phyloP scores from a whole-genome alignment of 352 stramenopile genomes.

The Phytophthora tentaculata region DNA sequence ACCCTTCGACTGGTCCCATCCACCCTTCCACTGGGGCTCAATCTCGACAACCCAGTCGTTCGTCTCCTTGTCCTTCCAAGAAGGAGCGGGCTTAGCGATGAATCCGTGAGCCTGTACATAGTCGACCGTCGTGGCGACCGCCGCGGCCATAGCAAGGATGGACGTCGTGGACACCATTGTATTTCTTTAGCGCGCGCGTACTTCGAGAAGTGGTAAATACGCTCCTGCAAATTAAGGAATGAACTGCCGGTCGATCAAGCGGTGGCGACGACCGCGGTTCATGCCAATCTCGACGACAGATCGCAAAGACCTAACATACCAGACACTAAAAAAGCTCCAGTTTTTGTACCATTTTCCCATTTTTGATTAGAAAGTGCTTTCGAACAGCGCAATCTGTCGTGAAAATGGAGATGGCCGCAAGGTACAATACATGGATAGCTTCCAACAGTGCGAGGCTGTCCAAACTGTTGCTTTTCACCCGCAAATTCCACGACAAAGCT shows the following conservation, averaged over 20 bases:
- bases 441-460: background rate
- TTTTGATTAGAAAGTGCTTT: slow-evolving; percentile 3
- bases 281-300: slow-evolving; percentile 2
- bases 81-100: slow-evolving; percentile 20
- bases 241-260: background rate
- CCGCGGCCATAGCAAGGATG: slow-evolving; percentile 21
- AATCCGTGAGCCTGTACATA: slow-evolving; percentile 27
- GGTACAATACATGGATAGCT: no score
- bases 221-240: slow-evolving; percentile 32
- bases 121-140: slow-evolving; percentile 26
- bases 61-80: slow-evolving; percentile 29
- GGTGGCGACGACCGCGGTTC: background rate
- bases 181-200: slow-evolving; percentile 4
- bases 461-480: background rate
- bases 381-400: slow-evolving; percentile 7
- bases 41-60: slow-evolving; percentile 44
- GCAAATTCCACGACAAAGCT: background rate
- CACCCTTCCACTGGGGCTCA: slow-evolving; percentile 36
- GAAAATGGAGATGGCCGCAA: background rate
- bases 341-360: background rate
- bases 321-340: background rate
- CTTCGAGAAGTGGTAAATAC: slow-evolving; percentile 4
- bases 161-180: slow-evolving; percentile 27
- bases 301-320: slow-evolving; percentile 18
- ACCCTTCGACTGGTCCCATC: slow-evolving; percentile 27